A percentile compares a stretch with the other conserved stretches of the same genome.
Evolutionary conservation across 1,284 basidiomycete species (phyloP).

Genomic region (Rhizoctonia solani): DNA sequence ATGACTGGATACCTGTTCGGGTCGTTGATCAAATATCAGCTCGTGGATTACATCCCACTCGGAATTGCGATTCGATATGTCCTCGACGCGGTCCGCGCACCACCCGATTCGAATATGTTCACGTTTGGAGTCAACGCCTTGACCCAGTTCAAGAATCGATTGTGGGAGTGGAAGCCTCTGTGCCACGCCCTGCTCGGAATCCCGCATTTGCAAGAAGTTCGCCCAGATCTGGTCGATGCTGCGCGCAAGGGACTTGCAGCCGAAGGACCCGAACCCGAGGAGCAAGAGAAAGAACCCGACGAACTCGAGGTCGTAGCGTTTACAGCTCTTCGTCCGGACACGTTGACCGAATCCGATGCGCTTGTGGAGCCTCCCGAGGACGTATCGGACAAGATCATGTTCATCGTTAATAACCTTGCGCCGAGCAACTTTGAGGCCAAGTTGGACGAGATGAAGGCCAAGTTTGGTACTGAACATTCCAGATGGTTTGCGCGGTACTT

Average conservation of each 20-base stretch:
- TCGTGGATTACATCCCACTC: conserved; percentile 94
- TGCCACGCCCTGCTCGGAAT: conserved; percentile 90
- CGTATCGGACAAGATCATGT: conserved; percentile 91
- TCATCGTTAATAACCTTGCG: conserved; percentile 98
- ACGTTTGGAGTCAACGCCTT: conserved; percentile 95
- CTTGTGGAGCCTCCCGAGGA: conserved; percentile 74
- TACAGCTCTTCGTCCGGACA: conserved; percentile 71
- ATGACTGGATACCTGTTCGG: conserved; percentile 98
- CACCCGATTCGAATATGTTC: conserved; percentile 91
- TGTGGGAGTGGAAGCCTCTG: conserved; percentile 92
- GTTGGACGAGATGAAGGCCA: conserved; percentile 77
- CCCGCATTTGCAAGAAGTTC: conserved; percentile 82
- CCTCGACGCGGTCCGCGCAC: conserved; percentile 88
- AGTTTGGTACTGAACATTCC: conserved; percentile 81
- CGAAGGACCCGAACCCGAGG: conserved; percentile 16
- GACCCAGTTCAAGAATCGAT: conserved; percentile 81
- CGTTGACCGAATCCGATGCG: conserved; percentile 58
- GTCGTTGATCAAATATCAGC: conserved; percentile 90
- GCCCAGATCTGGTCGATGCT: conserved; percentile 80
- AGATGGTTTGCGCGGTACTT: conserved; percentile 98
- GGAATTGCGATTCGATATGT: conserved; percentile 98
- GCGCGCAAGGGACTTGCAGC: conserved; percentile 68
- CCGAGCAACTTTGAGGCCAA: conserved; percentile 92
- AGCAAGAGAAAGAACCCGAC: conserved; percentile 27
- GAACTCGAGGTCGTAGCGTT: conserved; percentile 61